phyloP scores from a whole-genome alignment of 768 basidiomycete species.

The Pleurotus platypus region DNA sequence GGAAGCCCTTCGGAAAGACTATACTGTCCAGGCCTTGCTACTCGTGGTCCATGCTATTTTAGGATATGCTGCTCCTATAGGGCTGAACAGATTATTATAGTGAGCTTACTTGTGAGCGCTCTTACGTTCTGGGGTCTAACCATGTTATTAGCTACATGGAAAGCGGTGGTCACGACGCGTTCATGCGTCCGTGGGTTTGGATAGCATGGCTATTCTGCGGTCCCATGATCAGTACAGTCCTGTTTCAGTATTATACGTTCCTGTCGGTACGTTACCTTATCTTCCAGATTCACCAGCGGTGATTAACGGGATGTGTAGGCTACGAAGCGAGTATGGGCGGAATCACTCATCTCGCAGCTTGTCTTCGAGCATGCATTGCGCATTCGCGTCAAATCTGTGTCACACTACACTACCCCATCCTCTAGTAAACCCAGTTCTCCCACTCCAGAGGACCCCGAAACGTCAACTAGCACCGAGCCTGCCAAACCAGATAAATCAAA shows the following conservation, averaged over 20 bases:
- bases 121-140: neutral
- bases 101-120: slow-evolving; percentile 14
- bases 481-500: slow-evolving; percentile 6
- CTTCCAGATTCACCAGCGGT: neutral
- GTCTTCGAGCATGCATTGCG: slow-evolving; percentile 49
- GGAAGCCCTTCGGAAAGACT: slow-evolving; percentile 39
- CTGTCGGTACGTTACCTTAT: slow-evolving; percentile 37
- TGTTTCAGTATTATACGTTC: slow-evolving; percentile 53
- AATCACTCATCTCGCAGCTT: slow-evolving; percentile 40
- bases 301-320: slow-evolving; percentile 20
- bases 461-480: slow-evolving; percentile 9
- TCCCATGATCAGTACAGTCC: slow-evolving; percentile 36
- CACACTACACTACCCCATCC: slow-evolving; percentile 9
- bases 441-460: slow-evolving; percentile 3
- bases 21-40: slow-evolving; percentile 22
- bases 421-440: slow-evolving; percentile 7
- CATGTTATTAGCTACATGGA: slow-evolving; percentile 49
- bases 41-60: slow-evolving; percentile 22
- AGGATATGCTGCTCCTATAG: slow-evolving; percentile 33
- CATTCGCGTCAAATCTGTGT: slow-evolving; percentile 54
- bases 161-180: slow-evolving; percentile 40
- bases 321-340: slow-evolving; percentile 39
- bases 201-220: slow-evolving; percentile 48
- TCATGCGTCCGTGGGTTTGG: slow-evolving; percentile 70
- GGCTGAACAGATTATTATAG: slow-evolving; percentile 38